phyloP scores from a whole-genome alignment of 257 asterid genomes.

The Ehretia macrophylla region DNA sequence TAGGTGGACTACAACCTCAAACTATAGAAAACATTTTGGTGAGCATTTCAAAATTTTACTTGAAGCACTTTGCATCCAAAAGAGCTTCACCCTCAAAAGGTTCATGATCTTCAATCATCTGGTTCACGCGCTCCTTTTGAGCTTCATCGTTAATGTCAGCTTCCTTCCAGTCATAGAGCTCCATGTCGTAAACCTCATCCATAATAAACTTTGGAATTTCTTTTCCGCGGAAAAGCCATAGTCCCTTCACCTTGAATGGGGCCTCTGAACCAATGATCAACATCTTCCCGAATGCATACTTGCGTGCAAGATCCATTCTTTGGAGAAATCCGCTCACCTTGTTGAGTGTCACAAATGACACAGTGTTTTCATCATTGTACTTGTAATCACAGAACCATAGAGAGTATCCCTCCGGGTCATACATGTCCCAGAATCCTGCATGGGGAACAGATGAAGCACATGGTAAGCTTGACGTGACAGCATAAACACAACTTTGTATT shows the following conservation, averaged over 20 bases:
- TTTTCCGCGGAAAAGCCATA: constrained; percentile 89
- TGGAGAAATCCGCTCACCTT: constrained; percentile 92
- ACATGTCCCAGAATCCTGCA: constrained; percentile 98
- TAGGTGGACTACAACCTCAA: background rate
- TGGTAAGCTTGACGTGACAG: background rate
- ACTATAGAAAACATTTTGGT: background rate
- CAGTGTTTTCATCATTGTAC: constrained; percentile 84
- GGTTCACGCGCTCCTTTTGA: constrained; percentile 84
- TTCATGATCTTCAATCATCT: constrained; percentile 89
- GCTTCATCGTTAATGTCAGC: constrained; percentile 77
- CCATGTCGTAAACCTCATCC: constrained; percentile 93
- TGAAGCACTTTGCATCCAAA: constrained; percentile 91
- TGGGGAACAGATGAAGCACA: background rate
- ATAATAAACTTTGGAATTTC: constrained; percentile 74
- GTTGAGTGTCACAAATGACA: constrained; percentile 85
- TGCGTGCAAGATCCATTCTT: constrained; percentile 90
- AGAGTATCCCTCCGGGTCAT: constrained; percentile 93
- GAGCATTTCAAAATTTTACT: constrained; percentile 30
- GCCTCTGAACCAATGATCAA: constrained; percentile 66
- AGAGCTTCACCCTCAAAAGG: constrained; percentile 86
- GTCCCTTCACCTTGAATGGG: constrained; percentile 87
- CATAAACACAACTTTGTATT: background rate
- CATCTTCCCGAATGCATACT: constrained; percentile 96
- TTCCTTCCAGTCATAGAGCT: constrained; percentile 79
- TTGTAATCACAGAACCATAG: constrained; percentile 97